Evolutionary conservation across 768 basidiomycete genomes (phyloP).

Genomic region (Lentinula boryana): DNA sequence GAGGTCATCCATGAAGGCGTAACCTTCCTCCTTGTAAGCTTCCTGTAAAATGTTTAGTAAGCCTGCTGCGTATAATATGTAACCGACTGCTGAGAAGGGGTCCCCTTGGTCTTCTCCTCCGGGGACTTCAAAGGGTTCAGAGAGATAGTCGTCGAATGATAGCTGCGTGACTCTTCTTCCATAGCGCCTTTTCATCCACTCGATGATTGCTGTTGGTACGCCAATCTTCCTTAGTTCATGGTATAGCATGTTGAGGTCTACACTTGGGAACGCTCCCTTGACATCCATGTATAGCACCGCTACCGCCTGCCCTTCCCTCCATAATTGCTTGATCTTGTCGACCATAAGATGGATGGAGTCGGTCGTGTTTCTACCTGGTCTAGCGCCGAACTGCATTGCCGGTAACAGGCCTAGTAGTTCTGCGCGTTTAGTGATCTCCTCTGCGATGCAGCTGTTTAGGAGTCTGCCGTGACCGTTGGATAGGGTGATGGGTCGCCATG

Average conservation of each 20-base stretch:
- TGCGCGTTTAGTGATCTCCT: not conserved
- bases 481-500: constrained; percentile 28
- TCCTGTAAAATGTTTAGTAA: constrained; percentile 13
- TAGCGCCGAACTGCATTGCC: constrained; percentile 20
- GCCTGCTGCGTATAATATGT: constrained; percentile 14
- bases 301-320: constrained; percentile 16
- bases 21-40: not conserved
- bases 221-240: constrained; percentile 17
- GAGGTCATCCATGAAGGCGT: constrained; percentile 16
- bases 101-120: constrained; percentile 21
- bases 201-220: constrained; percentile 14
- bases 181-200: not conserved
- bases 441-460: not conserved
- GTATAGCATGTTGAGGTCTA: constrained; percentile 10
- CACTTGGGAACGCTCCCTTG: constrained; percentile 21
- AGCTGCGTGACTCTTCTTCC: constrained; percentile 11
- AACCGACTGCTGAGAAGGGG: constrained; percentile 18
- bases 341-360: constrained; percentile 22
- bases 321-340: constrained; percentile 14
- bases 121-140: constrained; percentile 8
- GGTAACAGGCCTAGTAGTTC: constrained; percentile 18
- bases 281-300: constrained; percentile 23
- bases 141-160: constrained; percentile 20
- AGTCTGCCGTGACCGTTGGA: constrained; percentile 6
- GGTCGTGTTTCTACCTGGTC: constrained; percentile 22